Evolutionary conservation across 305 asterid genomes (phyloP).

Genomic region (Fraxinus xanthoxyloides): DNA sequence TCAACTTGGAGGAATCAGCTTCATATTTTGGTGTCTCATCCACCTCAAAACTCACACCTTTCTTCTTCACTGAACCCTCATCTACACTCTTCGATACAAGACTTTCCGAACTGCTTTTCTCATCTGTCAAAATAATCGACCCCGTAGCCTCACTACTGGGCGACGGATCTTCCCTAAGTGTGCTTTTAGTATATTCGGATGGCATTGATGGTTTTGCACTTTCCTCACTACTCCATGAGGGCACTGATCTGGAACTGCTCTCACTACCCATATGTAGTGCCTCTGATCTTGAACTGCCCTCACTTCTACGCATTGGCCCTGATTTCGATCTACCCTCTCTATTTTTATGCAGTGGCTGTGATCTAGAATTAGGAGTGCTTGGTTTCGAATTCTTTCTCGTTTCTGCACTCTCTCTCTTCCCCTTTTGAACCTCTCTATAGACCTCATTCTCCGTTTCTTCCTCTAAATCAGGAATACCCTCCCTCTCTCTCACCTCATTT

Average conservation of each 20-base stretch:
- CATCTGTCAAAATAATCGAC: constrained; percentile 54
- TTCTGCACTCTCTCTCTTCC: constrained; percentile 35
- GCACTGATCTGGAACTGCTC: constrained; percentile 23
- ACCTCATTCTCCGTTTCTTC: constrained; percentile 83
- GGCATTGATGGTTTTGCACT: constrained; percentile 38
- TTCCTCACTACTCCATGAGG: constrained; percentile 52
- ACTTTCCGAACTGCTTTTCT: constrained; percentile 55
- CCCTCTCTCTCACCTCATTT: constrained; percentile 83
- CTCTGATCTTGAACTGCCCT: constrained; percentile 34
- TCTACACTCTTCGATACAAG: constrained; percentile 54
- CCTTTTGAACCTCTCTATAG: constrained; percentile 38
- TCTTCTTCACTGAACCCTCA: constrained; percentile 61
- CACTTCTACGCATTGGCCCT: constrained; percentile 33
- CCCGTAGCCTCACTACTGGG: constrained; percentile 34
- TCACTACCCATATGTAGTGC: constrained; percentile 7
- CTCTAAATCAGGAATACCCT: constrained; percentile 97
- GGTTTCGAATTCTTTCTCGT: constrained; percentile 36
- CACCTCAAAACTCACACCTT: constrained; percentile 83
- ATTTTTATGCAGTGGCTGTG: constrained; percentile 26
- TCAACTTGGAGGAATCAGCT: constrained; percentile 61
- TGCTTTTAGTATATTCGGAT: constrained; percentile 31
- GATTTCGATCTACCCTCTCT: constrained; percentile 33
- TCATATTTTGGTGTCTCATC: constrained; percentile 63
- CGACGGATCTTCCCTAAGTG: constrained; percentile 26
- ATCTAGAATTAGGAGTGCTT: constrained; percentile 37